Percentiles rank a stretch among this genome's conserved stretches.
These are phyloP conservation scores for Penstemon barbatus DNA, from an alignment of 257 asterid species.

Conservation along the genomic window DNA sequence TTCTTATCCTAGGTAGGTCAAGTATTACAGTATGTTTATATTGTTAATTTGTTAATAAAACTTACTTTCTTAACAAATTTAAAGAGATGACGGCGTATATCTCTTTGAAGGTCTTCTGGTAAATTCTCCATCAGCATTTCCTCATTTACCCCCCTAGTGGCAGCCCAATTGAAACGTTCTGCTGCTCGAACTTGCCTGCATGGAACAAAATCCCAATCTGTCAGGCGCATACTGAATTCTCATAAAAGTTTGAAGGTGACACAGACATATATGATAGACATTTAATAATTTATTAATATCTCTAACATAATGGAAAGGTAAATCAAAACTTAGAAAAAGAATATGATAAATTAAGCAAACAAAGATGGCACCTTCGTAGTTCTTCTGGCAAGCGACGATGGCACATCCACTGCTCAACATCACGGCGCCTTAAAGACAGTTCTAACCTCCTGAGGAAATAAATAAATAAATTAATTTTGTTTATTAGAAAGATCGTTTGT, in stretches of 20 bases:
- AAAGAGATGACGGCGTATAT: constrained; percentile 17
- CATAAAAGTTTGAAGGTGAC: too few relatives aligned
- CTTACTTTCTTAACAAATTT: constrained; percentile 71
- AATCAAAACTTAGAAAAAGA: too few relatives aligned
- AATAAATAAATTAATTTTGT: not conserved
- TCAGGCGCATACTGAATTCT: too few relatives aligned
- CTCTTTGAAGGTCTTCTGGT: constrained; percentile 90
- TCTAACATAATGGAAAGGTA: too few relatives aligned
- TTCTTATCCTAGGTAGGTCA: too few relatives aligned
- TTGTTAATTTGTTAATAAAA: not conserved
- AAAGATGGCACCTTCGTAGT: constrained; percentile 51
- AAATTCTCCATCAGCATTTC: constrained; percentile 77
- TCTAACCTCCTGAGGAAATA: constrained; percentile 64
- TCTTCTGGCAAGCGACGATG: constrained; percentile 76
- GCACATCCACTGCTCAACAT: constrained; percentile 92
- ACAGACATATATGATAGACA: too few relatives aligned
- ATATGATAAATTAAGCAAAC: too few relatives aligned
- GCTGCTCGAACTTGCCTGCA: constrained; percentile 74
- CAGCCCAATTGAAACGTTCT: constrained; percentile 85
- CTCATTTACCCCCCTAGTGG: constrained; percentile 86
- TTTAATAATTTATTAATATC: too few relatives aligned
- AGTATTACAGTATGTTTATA: too few relatives aligned
- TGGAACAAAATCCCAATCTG: not conserved
- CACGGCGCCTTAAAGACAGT: constrained; percentile 79
- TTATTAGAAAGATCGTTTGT: not conserved